These are phyloP conservation scores for Penicillium coprophilum DNA, from an alignment of 495 filamentous ascomycete genomes.

Conservation along the genomic window DNA sequence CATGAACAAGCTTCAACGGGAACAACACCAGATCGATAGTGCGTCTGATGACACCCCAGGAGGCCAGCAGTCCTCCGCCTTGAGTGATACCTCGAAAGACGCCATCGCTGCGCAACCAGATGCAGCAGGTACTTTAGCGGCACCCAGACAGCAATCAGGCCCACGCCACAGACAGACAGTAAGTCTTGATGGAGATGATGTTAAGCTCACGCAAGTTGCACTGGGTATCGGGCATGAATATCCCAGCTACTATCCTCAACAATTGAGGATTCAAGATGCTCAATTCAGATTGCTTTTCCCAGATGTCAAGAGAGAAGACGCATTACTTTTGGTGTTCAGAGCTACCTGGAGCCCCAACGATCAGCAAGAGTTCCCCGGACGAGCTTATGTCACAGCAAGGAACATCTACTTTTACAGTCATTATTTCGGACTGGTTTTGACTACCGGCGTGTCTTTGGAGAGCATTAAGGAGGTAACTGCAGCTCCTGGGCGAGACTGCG, in stretches of 20 bases:
- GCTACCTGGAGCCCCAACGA: conserved; percentile 75
- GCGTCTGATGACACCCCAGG: conserved; percentile 34
- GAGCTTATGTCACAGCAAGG: conserved; percentile 81
- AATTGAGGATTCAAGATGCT: conserved; percentile 82
- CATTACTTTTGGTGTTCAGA: conserved; percentile 75
- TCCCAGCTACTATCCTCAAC: conserved; percentile 78
- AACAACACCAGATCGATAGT: conserved; percentile 47
- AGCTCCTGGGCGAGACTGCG: conserved; percentile 84
- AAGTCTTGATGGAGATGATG: conserved; percentile 65
- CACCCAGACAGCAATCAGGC: conserved; percentile 19
- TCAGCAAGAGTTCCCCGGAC: conserved; percentile 78
- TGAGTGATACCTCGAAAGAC: conserved; percentile 33
- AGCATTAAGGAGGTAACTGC: conserved; percentile 84
- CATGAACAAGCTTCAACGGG: conserved; percentile 62
- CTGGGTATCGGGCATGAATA: conserved; percentile 56
- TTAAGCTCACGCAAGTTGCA: conserved; percentile 44
- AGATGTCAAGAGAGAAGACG: conserved; percentile 67
- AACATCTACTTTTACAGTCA: conserved; percentile 96
- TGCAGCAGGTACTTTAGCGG: conserved; percentile 10
- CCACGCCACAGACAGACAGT: conserved; percentile 73
- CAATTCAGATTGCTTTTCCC: conserved; percentile 94
- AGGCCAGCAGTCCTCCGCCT: conserved; percentile 25
- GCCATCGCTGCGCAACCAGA: conserved; percentile 24
- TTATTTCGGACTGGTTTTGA: conserved; percentile 86
- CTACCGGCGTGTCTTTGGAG: conserved; percentile 69